These are phyloP conservation scores for Clausena lansium DNA, from an alignment of 345 rosid species.

Conservation along the genomic window DNA sequence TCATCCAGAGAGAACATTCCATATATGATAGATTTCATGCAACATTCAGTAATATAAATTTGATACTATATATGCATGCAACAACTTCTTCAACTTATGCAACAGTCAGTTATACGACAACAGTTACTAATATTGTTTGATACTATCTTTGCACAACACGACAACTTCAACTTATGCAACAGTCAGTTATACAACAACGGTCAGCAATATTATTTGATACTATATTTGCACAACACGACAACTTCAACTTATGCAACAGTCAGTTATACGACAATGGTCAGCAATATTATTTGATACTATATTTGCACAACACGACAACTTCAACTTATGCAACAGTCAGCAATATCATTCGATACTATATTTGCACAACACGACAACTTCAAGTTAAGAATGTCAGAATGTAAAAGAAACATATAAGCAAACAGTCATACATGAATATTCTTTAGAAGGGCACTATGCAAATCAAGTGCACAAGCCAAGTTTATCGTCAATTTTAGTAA, in stretches of 20 bases:
- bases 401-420: neutral
- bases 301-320: neutral
- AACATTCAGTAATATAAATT: too few relatives aligned
- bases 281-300: neutral
- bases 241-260: neutral
- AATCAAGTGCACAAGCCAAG: neutral
- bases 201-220: neutral
- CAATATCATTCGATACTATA: too few relatives aligned
- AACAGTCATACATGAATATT: neutral
- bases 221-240: neutral
- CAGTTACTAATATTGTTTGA: too few relatives aligned
- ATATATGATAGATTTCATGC: too few relatives aligned
- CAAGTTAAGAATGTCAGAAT: neutral
- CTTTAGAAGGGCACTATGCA: neutral
- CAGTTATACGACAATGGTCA: too few relatives aligned
- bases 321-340: too few relatives aligned
- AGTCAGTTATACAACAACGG: too few relatives aligned
- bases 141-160: too few relatives aligned
- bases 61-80: too few relatives aligned
- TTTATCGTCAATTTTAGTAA: neutral
- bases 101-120: too few relatives aligned
- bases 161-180: too few relatives aligned
- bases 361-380: neutral
- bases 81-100: too few relatives aligned
- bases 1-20: neutral